A percentile compares a stretch with the other conserved stretches of the same genome.
phyloP scores from a whole-genome alignment of 345 rosid genomes.

The Microcos paniculata region DNA sequence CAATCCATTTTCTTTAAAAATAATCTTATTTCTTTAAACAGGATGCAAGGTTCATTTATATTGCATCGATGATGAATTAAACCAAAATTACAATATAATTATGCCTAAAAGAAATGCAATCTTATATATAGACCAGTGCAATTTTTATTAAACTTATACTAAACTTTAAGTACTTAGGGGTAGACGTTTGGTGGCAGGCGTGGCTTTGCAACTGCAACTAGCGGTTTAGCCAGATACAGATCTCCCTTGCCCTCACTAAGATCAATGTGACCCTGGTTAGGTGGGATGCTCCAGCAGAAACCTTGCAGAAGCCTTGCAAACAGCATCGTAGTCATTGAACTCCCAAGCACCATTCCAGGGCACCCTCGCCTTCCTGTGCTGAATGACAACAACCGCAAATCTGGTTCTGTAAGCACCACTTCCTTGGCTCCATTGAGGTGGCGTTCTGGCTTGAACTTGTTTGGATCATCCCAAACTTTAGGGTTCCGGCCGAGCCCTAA shows the following conservation, averaged over 20 bases:
- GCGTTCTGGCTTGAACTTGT: slow-evolving; percentile 29
- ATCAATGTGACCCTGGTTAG: background rate
- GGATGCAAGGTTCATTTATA: too few relatives aligned
- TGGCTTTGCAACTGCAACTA: slow-evolving; percentile 17
- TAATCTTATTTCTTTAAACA: too few relatives aligned
- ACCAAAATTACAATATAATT: too few relatives aligned
- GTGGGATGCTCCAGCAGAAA: slow-evolving; percentile 25
- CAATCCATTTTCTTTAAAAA: too few relatives aligned
- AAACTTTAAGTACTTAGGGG: background rate
- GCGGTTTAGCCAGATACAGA: slow-evolving; percentile 5
- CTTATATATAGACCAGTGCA: too few relatives aligned
- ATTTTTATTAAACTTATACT: background rate
- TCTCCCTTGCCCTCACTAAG: background rate
- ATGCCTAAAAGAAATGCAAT: too few relatives aligned
- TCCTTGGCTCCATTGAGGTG: slow-evolving; percentile 7
- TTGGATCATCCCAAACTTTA: slow-evolving; percentile 28
- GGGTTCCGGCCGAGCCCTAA: slow-evolving; percentile 28
- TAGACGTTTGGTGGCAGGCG: slow-evolving; percentile 19
- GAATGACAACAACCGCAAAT: slow-evolving; percentile 21
- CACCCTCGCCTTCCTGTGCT: slow-evolving; percentile 36
- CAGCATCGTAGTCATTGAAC: slow-evolving; percentile 30
- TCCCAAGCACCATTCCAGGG: slow-evolving; percentile 19
- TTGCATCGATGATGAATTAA: too few relatives aligned
- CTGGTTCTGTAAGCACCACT: slow-evolving; percentile 16
- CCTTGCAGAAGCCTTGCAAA: slow-evolving; percentile 37